A percentile compares a stretch with the other conserved stretches of the same genome.
phyloP scores from a whole-genome alignment of 2,329 filamentous ascomycete species.

The Ophiostoma novo-ulmi region DNA sequence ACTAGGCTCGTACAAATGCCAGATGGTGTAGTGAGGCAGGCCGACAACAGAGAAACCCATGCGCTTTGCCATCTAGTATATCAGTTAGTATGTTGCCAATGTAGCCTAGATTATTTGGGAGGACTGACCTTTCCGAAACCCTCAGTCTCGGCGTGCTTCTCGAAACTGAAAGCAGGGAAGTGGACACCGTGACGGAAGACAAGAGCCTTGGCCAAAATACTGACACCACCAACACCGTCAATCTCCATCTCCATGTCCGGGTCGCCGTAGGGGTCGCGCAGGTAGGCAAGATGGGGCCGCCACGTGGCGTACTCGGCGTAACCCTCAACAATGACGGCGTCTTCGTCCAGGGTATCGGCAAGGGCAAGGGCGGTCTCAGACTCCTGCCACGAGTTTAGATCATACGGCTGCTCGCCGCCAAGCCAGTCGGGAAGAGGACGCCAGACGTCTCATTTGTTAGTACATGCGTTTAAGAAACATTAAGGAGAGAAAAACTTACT shows the following conservation, averaged over 20 bases:
- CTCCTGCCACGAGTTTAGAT: conserved; percentile 98
- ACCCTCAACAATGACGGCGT: conserved; percentile 96
- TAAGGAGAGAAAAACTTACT: conserved; percentile 58
- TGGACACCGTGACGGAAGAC: conserved; percentile 94
- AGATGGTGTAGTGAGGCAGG: conserved; percentile 95
- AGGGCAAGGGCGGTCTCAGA: conserved; percentile 92
- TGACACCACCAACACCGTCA: conserved; percentile 94
- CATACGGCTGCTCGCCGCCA: conserved; percentile 95
- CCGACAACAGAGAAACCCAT: conserved; percentile 96
- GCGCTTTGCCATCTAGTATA: conserved; percentile 79
- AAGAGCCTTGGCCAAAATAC: conserved; percentile 90
- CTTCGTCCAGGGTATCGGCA: conserved; percentile 91
- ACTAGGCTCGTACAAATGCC: conserved; percentile 99
- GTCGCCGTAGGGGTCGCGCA: conserved; percentile 93
- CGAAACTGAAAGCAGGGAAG: conserved; percentile 96
- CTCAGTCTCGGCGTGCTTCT: conserved; percentile 97
- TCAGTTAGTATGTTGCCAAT: conserved; percentile 21
- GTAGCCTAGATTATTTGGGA: background rate
- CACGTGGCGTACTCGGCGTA: conserved; percentile 99
- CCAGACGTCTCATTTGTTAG: conserved; percentile 72
- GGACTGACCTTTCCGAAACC: conserved; percentile 88
- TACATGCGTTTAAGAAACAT: background rate
- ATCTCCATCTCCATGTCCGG: conserved; percentile 99
- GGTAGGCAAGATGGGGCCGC: conserved; percentile 92
- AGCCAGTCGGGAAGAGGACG: conserved; percentile 98